Conservation (phyloP, 2,329 filamentous ascomycete species). For the Aspergillus ochraceus region DNA sequence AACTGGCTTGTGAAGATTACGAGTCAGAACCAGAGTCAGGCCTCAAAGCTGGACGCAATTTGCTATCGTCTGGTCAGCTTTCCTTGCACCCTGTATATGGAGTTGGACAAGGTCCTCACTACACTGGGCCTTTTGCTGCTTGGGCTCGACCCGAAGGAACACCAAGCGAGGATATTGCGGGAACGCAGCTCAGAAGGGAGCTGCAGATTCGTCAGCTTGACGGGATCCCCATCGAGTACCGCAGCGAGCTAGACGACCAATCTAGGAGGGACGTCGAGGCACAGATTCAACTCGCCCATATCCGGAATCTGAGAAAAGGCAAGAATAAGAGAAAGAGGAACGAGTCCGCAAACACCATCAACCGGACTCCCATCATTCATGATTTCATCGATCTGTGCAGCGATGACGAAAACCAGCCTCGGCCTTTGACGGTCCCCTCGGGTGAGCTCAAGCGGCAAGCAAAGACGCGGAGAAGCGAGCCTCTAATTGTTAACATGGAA, state of each 20-base stretch:
- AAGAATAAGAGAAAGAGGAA: constrained; percentile 21
- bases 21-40: constrained; percentile 27
- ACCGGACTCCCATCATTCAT: not conserved
- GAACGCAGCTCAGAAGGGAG: constrained; percentile 26
- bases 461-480: not conserved
- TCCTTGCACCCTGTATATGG: constrained; percentile 37
- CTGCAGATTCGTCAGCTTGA: constrained; percentile 33
- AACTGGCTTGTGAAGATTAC: constrained; percentile 6
- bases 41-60: constrained; percentile 23
- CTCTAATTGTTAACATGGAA: constrained; percentile 9
- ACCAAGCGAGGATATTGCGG: constrained; percentile 20
- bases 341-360: not conserved
- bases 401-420: constrained; percentile 14
- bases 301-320: constrained; percentile 27
- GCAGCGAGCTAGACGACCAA: constrained; percentile 21
- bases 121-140: constrained; percentile 41
- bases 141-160: constrained; percentile 37
- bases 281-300: constrained; percentile 27
- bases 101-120: constrained; percentile 41
- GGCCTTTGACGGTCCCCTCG: not conserved
- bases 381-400: constrained; percentile 20
- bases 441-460: constrained; percentile 5
- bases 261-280: constrained; percentile 18
- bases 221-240: constrained; percentile 21
- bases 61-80: constrained; percentile 37